Evolutionary conservation across 768 basidiomycete genomes (phyloP).

Genomic region (Pleurotus giganteus): DNA sequence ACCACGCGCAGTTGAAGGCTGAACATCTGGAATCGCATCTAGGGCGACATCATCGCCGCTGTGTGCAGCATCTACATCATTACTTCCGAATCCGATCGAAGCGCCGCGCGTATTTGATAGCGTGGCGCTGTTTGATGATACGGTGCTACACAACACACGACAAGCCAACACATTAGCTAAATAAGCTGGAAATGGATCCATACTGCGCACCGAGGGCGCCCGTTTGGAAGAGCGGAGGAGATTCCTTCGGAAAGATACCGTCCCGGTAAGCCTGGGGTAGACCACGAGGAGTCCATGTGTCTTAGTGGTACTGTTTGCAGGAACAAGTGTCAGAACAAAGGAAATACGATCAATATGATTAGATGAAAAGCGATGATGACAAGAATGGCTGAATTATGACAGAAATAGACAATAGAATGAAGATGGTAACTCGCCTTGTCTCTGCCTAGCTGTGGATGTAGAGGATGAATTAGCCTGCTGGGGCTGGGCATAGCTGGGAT

Average conservation of each 20-base stretch:
- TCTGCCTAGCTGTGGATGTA: background rate
- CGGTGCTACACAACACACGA: background rate
- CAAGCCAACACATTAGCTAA: background rate
- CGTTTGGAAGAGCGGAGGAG: slow-evolving; percentile 1
- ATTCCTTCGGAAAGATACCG: slow-evolving; percentile 7
- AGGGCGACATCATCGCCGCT: background rate
- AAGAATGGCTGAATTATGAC: background rate
- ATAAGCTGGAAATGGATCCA: background rate
- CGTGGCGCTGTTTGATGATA: slow-evolving; percentile 5
- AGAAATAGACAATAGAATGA: background rate
- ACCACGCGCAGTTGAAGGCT: slow-evolving; percentile 33
- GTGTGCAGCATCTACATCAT: slow-evolving; percentile 1
- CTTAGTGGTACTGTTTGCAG: background rate
- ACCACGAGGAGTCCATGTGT: slow-evolving; percentile 9
- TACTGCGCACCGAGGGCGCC: background rate
- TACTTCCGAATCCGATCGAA: slow-evolving; percentile 1
- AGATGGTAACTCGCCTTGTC: slow-evolving; percentile 1
- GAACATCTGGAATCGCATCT: background rate
- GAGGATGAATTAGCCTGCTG: background rate
- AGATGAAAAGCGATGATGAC: slow-evolving; percentile 3
- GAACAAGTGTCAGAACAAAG: background rate
- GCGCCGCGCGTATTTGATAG: slow-evolving; percentile 1
- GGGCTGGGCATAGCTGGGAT: background rate
- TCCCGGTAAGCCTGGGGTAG: slow-evolving; percentile 5
- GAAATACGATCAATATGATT: background rate